phyloP scores from a whole-genome alignment of 2,329 filamentous ascomycete genomes.

The Trichoderma sp. region DNA sequence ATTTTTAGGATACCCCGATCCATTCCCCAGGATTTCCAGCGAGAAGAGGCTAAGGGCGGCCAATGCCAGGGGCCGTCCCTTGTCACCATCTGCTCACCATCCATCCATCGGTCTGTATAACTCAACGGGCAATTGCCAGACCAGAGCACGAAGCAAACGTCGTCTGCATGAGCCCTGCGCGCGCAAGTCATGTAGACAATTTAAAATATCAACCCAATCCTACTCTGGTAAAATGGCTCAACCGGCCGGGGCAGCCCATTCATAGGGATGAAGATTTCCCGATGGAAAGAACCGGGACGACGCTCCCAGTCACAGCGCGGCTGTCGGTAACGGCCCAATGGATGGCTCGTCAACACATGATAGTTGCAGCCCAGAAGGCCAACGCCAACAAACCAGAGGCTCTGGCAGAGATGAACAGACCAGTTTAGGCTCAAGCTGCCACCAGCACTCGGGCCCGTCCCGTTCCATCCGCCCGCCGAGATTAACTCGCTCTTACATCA shows the following conservation, averaged over 20 bases:
- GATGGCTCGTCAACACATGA: background rate
- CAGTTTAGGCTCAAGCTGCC: background rate
- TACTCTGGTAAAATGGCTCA: conserved; percentile 16
- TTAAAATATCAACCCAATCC: background rate
- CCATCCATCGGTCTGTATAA: background rate
- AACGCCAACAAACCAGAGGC: background rate
- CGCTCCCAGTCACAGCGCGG: background rate
- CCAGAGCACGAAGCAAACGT: background rate
- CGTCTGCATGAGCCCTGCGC: conserved; percentile 4
- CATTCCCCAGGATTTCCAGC: conserved; percentile 20
- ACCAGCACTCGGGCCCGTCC: conserved; percentile 18
- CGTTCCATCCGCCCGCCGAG: conserved; percentile 20
- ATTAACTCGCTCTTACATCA: background rate
- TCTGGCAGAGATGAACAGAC: background rate
- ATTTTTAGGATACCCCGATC: background rate
- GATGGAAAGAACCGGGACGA: conserved; percentile 12
- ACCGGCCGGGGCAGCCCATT: background rate
- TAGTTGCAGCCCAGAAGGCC: background rate
- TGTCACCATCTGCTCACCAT: background rate
- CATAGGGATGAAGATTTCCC: background rate
- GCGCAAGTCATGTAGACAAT: conserved; percentile 14
- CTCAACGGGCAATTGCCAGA: background rate
- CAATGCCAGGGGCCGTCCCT: conserved; percentile 20
- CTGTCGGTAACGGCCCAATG: conserved; percentile 12
- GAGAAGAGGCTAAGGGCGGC: background rate